phyloP scores from a whole-genome alignment of 225 moss, liverwort and hornwort species.

The Marchantia polymorpha region DNA sequence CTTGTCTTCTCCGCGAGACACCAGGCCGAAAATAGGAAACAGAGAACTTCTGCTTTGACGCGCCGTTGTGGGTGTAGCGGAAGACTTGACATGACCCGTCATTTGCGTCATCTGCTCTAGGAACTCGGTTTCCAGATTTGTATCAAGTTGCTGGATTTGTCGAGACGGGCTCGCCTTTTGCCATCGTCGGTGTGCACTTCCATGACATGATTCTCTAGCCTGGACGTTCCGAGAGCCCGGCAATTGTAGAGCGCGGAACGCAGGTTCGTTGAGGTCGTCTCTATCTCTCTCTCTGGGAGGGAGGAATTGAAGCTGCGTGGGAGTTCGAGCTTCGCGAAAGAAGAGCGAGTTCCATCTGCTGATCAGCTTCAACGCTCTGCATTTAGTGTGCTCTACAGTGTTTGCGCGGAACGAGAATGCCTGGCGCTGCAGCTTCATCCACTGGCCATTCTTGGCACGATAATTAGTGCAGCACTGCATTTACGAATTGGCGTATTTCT shows the following conservation, averaged over 20 bases:
- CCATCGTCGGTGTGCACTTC: no score
- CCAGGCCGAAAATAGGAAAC: background rate
- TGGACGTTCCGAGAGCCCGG: background rate
- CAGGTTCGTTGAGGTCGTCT: background rate
- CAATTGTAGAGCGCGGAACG: background rate
- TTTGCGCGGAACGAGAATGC: background rate
- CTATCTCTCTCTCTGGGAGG: background rate
- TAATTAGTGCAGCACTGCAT: background rate
- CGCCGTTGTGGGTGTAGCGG: background rate
- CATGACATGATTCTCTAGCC: no score
- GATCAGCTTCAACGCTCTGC: background rate
- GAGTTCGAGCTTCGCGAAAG: background rate
- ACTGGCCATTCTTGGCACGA: background rate
- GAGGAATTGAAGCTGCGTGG: background rate
- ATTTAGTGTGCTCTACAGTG: background rate
- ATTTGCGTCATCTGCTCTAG: no score
- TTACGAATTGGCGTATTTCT: background rate
- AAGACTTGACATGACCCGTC: background rate
- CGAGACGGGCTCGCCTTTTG: background rate
- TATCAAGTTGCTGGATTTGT: background rate
- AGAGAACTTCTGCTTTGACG: background rate
- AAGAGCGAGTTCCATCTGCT: background rate
- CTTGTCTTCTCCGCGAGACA: background rate
- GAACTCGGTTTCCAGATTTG: background rate
- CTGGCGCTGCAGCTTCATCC: background rate